Conservation (phyloP, 257 asterid species). For the Schizonepeta tenuifolia region DNA sequence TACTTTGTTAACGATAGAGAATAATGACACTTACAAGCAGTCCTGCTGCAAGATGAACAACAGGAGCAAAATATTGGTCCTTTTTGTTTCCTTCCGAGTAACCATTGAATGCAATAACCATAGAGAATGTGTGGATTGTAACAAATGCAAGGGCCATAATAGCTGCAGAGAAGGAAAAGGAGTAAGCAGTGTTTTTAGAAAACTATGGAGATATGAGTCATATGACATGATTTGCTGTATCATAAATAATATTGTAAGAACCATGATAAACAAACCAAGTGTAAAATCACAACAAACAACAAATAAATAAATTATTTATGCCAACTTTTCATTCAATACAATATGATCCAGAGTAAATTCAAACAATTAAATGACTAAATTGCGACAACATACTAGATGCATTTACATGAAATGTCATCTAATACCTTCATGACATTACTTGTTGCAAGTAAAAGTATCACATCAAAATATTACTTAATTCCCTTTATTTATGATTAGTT, state of each 20-base stretch:
- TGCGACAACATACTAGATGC: too few species aligned
- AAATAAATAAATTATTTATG: not conserved
- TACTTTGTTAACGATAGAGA: not conserved
- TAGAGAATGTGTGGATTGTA: slow-evolving; percentile 91
- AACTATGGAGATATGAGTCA: not conserved
- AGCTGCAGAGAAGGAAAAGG: slow-evolving; percentile 57
- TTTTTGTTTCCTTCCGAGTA: slow-evolving; percentile 70
- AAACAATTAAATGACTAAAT: too few species aligned
- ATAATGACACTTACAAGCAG: slow-evolving; percentile 63
- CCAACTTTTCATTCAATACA: not conserved
- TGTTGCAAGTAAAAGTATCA: too few species aligned
- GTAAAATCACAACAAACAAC: not conserved
- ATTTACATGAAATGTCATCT: too few species aligned
- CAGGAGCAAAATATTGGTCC: slow-evolving; percentile 79
- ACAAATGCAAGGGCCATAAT: slow-evolving; percentile 89
- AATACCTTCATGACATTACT: too few species aligned
- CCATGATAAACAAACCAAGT: slow-evolving; percentile 16
- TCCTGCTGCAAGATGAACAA: slow-evolving; percentile 79
- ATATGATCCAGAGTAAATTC: too few species aligned
- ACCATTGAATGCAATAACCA: slow-evolving; percentile 94
- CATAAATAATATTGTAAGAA: not conserved
- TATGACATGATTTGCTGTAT: not conserved
- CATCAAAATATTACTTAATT: too few species aligned
- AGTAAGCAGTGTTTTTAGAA: slow-evolving; percentile 19
- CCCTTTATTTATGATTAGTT: too few species aligned